Base-by-base conservation (phyloP, 2,329 filamentous ascomycete genomes). In the Hyphodiscus sp. region DNA sequence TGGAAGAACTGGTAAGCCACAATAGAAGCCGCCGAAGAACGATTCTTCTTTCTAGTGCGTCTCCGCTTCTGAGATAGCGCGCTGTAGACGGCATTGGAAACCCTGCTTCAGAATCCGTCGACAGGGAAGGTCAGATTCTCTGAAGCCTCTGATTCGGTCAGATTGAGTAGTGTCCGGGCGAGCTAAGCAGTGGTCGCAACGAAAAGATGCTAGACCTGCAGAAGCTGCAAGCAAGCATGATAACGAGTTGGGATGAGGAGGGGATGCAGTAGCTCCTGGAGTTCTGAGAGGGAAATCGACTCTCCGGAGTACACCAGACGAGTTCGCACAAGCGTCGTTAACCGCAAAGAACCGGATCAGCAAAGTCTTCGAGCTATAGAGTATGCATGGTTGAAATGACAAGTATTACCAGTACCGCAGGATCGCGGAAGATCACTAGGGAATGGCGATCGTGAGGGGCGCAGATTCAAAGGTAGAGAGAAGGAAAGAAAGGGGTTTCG, bases 1-100 rank as follows among this genome's bases (percentile, higher is more conserved):
- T 50, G 41, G 61, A 63, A 63, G 55, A 46, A 49, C 55, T 49
- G 20, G 41, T 51, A 49, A 61, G 58, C 56, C 59, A 60, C 60
- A 45, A 58, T 58, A 56, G 60, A 62, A 60, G 56, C 55, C 57
- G 51, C 55, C 56, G 54, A 61, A 57, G 50, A 47, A 58, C 57
- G 51, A 55, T 38, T 47, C 57, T 52, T 53, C 54, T 59, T 60
- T 63, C 59, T 61, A 63, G 57, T 47, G 49, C 18, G 26, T 23
- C 52, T 23, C 48, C 41, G 51, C 47, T 49, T 23, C 4, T 26
- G 20, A 46, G 50, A 50, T 49, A 51, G 53, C 51, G 51, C 13
- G 33, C 33, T 38, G 33, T 6, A 5, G 33, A 10, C 33, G 5
- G 33, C 33, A 38, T 6, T 38, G 11, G 11, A 5, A 38, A 38